These are phyloP conservation scores for Musa acuminata DNA, from an alignment of 176 grass and related monocot genomes.

Conservation along the genomic window DNA sequence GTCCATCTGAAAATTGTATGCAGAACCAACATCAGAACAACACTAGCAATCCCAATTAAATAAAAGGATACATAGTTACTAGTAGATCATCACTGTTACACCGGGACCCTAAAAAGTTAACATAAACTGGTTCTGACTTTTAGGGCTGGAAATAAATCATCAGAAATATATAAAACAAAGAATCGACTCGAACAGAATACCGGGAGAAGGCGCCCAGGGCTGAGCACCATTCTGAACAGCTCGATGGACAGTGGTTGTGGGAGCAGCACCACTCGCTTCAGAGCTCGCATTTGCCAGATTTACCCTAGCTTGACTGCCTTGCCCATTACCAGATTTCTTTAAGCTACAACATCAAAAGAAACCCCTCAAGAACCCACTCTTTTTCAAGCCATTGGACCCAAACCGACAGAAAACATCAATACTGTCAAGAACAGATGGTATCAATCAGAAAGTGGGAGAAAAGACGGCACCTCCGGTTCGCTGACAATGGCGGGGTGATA, in stretches of 20 bases:
- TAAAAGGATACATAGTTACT: not conserved
- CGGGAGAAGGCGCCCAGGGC: constrained; percentile 22
- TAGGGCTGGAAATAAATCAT: constrained; percentile 1
- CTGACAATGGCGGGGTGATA: not conserved
- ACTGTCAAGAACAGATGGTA: not conserved
- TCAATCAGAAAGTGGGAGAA: not conserved
- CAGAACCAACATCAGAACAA: not conserved
- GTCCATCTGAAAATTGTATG: constrained; percentile 19
- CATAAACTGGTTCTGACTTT: no score
- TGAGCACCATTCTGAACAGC: constrained; percentile 40
- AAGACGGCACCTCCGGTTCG: constrained; percentile 54
- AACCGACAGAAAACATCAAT: not conserved
- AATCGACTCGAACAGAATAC: constrained; percentile 3
- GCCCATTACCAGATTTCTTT: constrained; percentile 56
- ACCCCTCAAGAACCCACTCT: constrained; percentile 28
- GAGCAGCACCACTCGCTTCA: constrained; percentile 23
- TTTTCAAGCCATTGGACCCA: not conserved
- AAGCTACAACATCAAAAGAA: constrained; percentile 43
- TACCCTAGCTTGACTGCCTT: constrained; percentile 45
- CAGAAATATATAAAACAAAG: not conserved
- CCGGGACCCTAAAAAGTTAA: not conserved
- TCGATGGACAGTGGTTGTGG: constrained; percentile 7
- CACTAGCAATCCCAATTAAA: not conserved
- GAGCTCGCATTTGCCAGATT: constrained; percentile 32
- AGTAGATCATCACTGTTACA: no score